These are phyloP conservation scores for Malassezia slooffiae DNA, from an alignment of 1,284 basidiomycete species.

Conservation along the genomic window DNA sequence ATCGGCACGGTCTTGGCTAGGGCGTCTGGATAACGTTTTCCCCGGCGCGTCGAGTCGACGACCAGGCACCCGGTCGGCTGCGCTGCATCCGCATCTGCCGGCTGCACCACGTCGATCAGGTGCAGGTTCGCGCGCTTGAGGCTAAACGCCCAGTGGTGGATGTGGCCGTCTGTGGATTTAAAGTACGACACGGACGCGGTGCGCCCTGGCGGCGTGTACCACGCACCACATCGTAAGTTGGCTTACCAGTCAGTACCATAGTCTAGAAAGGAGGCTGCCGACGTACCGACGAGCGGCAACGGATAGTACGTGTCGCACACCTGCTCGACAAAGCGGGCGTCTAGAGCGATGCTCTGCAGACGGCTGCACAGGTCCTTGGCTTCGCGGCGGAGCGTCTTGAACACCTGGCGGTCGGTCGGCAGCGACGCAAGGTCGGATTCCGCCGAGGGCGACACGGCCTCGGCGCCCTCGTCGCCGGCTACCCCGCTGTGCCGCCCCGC, in stretches of 20 bases:
- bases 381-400: slow-evolving; percentile 11
- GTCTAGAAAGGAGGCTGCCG: too few relatives aligned
- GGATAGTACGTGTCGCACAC: slow-evolving; percentile 12
- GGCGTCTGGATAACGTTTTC: slow-evolving; percentile 89
- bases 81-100: slow-evolving; percentile 53
- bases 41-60: slow-evolving; percentile 83
- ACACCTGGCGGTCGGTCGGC: slow-evolving; percentile 7
- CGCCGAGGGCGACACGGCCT: too few relatives aligned
- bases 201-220: slow-evolving; percentile 68
- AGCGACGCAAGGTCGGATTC: too few relatives aligned
- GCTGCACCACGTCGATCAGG: slow-evolving; percentile 58
- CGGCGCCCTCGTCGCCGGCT: too few relatives aligned
- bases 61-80: slow-evolving; percentile 57
- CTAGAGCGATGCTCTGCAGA: slow-evolving; percentile 11
- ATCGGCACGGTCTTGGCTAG: slow-evolving; percentile 87
- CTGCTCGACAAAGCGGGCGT: slow-evolving; percentile 8
- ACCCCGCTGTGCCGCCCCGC: too few relatives aligned
- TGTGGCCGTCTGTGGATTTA: slow-evolving; percentile 94
- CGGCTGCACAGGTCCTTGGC: slow-evolving; percentile 10
- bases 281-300: slow-evolving; percentile 10
- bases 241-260: slow-evolving; percentile 54
- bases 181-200: slow-evolving; percentile 61
- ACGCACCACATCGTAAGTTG: slow-evolving; percentile 83
- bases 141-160: slow-evolving; percentile 49
- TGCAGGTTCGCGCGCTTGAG: slow-evolving; percentile 65